Evolutionary conservation across 108 stramenopile species (phyloP).

Genomic region (Cyclotella atomus): DNA sequence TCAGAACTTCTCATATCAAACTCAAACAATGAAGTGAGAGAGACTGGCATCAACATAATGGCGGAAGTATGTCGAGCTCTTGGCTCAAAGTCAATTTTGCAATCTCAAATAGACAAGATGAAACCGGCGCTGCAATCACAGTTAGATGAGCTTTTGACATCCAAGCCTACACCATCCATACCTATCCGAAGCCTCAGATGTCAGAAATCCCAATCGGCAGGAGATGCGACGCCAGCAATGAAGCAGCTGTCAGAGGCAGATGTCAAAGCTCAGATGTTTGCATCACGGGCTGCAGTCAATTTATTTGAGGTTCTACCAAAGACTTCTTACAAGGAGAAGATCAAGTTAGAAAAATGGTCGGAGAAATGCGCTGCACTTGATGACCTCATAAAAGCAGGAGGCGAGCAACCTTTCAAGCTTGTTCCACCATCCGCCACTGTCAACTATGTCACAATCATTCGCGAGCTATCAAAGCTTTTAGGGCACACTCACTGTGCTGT

Average conservation of each 20-base stretch:
- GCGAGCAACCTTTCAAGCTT: constrained; percentile 87
- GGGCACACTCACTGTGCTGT: constrained; percentile 89
- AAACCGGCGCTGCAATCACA: constrained; percentile 78
- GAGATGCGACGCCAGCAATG: constrained; percentile 64
- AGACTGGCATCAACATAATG: constrained; percentile 68
- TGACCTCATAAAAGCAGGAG: constrained; percentile 70
- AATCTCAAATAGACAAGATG: constrained; percentile 67
- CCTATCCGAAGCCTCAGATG: constrained; percentile 51
- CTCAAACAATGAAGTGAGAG: constrained; percentile 81
- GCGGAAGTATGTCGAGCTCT: constrained; percentile 87
- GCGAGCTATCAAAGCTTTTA: constrained; percentile 74
- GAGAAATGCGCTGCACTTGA: constrained; percentile 88
- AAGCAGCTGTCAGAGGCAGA: constrained; percentile 64
- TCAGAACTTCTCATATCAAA: constrained; percentile 68
- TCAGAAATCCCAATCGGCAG: constrained; percentile 31
- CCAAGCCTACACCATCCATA: constrained; percentile 51
- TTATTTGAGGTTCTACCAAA: constrained; percentile 59
- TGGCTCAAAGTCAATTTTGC: constrained; percentile 69
- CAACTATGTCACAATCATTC: constrained; percentile 75
- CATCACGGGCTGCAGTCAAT: constrained; percentile 71
- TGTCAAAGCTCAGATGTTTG: constrained; percentile 61
- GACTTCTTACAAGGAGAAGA: constrained; percentile 71
- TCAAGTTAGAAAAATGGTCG: constrained; percentile 80
- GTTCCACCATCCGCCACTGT: constrained; percentile 54
- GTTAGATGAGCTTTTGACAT: constrained; percentile 65